A percentile compares a stretch with the other conserved stretches of the same genome.
Evolutionary conservation across 2,329 filamentous ascomycete species (phyloP).

Genomic region (Exophiala aquamarina): DNA sequence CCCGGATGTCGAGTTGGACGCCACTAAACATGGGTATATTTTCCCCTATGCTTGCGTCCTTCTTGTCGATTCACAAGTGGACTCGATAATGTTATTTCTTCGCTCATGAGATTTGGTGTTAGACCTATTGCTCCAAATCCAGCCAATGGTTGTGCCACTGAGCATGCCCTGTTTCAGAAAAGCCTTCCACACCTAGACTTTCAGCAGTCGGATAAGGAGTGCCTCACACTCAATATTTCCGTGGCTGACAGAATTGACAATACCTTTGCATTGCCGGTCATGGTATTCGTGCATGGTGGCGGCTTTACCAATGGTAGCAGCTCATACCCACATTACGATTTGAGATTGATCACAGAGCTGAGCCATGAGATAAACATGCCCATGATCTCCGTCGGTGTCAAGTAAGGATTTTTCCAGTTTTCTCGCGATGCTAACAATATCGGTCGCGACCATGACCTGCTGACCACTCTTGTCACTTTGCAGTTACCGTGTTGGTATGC

Average conservation of each 20-base stretch:
- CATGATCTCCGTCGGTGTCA: constrained; percentile 46
- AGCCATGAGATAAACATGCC: constrained; percentile 45
- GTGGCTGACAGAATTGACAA: constrained; percentile 34
- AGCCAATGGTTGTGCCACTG: constrained; percentile 42
- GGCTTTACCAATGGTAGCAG: constrained; percentile 43
- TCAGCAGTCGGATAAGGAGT: constrained; percentile 47
- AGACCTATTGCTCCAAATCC: constrained; percentile 12
- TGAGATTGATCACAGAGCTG: constrained; percentile 44
- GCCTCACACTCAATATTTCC: constrained; percentile 54
- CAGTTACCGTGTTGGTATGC: constrained; percentile 48
- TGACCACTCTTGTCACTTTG: no score
- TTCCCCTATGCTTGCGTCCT: no score
- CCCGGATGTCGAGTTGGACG: constrained; percentile 7
- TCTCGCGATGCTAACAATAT: no score
- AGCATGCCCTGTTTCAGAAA: constrained; percentile 48
- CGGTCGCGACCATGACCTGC: no score
- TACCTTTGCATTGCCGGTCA: not conserved
- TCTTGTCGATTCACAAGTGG: no score
- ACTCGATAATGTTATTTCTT: no score
- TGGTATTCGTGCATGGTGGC: constrained; percentile 13
- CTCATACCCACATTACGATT: constrained; percentile 54
- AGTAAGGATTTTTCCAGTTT: no score
- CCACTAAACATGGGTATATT: no score
- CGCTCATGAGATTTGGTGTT: no score
- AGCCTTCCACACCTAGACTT: constrained; percentile 39